Percentiles rank a stretch among this genome's conserved stretches.
Evolutionary conservation across 257 asterid species (phyloP).

Genomic region (Nicotiana knightiana): DNA sequence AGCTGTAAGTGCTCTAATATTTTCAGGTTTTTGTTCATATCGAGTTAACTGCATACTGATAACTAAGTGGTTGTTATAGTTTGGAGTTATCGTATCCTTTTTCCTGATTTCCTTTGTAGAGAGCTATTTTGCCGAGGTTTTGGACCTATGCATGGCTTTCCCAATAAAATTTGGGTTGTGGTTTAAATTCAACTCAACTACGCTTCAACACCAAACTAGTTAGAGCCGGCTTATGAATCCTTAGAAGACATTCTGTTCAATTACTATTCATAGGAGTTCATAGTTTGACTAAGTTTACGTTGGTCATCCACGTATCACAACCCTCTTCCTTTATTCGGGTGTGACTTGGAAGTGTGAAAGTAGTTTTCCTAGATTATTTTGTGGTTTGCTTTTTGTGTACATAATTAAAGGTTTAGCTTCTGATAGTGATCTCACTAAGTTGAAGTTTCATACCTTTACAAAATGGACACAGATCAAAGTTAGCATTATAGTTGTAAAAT

Average conservation of each 20-base stretch:
- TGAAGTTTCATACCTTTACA: neutral
- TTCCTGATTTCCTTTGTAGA: neutral
- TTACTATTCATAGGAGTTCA: neutral
- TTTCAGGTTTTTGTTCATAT: neutral
- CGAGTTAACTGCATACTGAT: neutral
- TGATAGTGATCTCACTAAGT: neutral
- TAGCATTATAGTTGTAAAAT: neutral
- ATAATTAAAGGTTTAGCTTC: too few relatives aligned
- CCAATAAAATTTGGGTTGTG: neutral
- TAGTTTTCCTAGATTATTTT: too few relatives aligned
- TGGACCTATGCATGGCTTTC: neutral
- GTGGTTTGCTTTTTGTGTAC: too few relatives aligned
- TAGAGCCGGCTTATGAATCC: neutral
- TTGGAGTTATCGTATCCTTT: neutral
- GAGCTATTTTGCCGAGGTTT: neutral
- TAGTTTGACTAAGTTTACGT: neutral
- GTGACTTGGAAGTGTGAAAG: too few relatives aligned
- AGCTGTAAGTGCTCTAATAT: conserved; percentile 45
- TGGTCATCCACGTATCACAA: neutral
- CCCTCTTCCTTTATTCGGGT: too few relatives aligned
- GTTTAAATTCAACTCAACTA: neutral
- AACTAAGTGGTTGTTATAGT: neutral
- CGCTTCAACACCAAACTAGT: neutral
- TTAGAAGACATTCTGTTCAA: neutral
- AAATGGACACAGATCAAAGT: neutral